Evolutionary conservation across 2,329 filamentous ascomycete genomes (phyloP).

Genomic region (Apiospora aurea): DNA sequence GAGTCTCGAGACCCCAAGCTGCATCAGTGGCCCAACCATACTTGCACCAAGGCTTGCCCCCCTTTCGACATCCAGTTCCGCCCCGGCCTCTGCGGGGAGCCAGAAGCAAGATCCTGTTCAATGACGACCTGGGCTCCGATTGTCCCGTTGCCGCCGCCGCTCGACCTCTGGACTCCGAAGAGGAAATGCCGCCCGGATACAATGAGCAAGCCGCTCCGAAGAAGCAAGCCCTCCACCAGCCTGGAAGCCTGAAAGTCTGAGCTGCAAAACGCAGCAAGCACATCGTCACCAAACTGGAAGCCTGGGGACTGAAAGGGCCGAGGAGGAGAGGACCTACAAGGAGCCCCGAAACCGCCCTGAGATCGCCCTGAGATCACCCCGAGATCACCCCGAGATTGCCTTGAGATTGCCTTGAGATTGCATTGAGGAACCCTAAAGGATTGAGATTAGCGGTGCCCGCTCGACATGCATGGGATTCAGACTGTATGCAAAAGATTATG

Average conservation of each 20-base stretch:
- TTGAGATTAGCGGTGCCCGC: neutral
- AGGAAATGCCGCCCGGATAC: neutral
- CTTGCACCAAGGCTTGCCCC: constrained; percentile 14
- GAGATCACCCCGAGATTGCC: too few relatives aligned
- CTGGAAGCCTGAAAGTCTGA: constrained; percentile 7
- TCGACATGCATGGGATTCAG: neutral
- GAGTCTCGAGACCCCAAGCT: neutral
- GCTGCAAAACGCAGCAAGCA: neutral
- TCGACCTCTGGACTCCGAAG: neutral
- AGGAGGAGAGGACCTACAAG: neutral
- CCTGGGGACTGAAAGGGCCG: too few relatives aligned
- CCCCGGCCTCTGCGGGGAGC: neutral
- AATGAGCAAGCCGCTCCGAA: neutral
- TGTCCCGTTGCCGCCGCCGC: neutral
- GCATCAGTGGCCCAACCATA: neutral
- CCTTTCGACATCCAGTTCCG: neutral
- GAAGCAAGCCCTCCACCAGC: neutral
- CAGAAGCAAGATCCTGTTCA: constrained; percentile 8
- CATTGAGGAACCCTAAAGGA: neutral
- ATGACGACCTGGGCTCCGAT: neutral
- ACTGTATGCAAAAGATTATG: neutral
- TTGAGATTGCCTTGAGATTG: too few relatives aligned
- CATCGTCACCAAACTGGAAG: neutral
- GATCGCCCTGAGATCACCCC: too few relatives aligned
- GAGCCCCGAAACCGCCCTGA: neutral